A percentile compares a stretch with the other conserved stretches of the same genome.
Evolutionary conservation across 75 land plant genomes (phyloP).

Genomic region (Sequoiadendron giganteum): DNA sequence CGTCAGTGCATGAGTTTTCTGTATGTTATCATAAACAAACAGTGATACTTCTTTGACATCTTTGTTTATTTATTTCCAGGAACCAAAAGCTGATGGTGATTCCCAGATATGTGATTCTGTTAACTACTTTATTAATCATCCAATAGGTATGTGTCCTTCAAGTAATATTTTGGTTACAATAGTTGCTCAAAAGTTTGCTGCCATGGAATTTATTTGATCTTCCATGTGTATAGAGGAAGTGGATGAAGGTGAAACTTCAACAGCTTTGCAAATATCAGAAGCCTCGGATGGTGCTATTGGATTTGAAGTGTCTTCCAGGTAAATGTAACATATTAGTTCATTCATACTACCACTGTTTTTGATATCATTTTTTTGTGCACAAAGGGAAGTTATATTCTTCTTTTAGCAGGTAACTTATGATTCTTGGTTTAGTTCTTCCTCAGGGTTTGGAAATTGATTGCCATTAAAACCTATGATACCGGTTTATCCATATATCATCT

Average conservation of each 20-base stretch:
- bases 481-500: neutral
- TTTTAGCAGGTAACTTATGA: neutral
- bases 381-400: neutral
- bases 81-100: slow-evolving; percentile 73
- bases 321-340: neutral
- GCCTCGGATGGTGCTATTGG: slow-evolving; percentile 59
- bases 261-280: slow-evolving; percentile 41
- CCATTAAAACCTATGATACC: neutral
- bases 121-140: slow-evolving; percentile 67
- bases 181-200: neutral
- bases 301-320: slow-evolving; percentile 67
- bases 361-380: neutral
- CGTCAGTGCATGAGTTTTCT: neutral
- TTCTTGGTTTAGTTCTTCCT: neutral
- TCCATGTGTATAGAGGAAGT: slow-evolving; percentile 26
- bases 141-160: slow-evolving; percentile 47
- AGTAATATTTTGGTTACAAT: slow-evolving; percentile 6
- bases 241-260: slow-evolving; percentile 59
- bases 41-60: neutral
- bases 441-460: neutral
- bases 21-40: slow-evolving; percentile 3
- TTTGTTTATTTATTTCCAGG: slow-evolving; percentile 39
- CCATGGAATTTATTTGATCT: neutral
- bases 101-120: slow-evolving; percentile 61
- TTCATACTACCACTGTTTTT: neutral